These are phyloP conservation scores for Sanghuangporus weigelae DNA, from an alignment of 1,284 basidiomycete genomes.

Conservation along the genomic window DNA sequence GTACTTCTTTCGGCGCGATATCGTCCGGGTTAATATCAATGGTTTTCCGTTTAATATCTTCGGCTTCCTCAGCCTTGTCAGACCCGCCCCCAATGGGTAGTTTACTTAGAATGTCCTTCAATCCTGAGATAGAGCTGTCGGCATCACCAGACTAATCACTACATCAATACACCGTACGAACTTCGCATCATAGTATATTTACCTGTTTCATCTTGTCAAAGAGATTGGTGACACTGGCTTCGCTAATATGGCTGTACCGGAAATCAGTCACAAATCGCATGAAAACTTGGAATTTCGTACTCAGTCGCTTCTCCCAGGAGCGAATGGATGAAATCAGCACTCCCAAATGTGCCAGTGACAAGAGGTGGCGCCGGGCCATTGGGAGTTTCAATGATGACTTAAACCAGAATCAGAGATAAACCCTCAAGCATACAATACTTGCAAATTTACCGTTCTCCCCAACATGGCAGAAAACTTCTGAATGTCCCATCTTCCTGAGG, in stretches of 20 bases:
- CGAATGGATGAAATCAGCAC: conserved; percentile 74
- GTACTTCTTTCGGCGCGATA: conserved; percentile 66
- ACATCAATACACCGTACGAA: not conserved
- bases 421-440: not conserved
- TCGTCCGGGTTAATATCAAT: conserved; percentile 54
- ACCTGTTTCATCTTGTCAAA: conserved; percentile 59
- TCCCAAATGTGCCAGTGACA: conserved; percentile 82
- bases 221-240: conserved; percentile 79
- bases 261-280: conserved; percentile 7
- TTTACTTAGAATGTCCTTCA: conserved; percentile 49
- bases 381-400: conserved; percentile 61
- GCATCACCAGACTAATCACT: conserved; percentile 31
- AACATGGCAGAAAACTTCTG: conserved; percentile 80
- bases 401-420: not conserved
- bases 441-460: conserved; percentile 57
- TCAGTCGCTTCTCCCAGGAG: conserved; percentile 57
- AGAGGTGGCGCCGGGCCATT: conserved; percentile 71
- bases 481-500: conserved; percentile 66
- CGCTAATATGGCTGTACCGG: conserved; percentile 46
- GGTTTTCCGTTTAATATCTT: conserved; percentile 49
- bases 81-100: conserved; percentile 47
- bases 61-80: conserved; percentile 47
- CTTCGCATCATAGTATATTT: not conserved
- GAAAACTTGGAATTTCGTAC: conserved; percentile 28
- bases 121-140: conserved; percentile 32